phyloP scores from a whole-genome alignment of 2,329 filamentous ascomycete species.

The Massarina eburnea region DNA sequence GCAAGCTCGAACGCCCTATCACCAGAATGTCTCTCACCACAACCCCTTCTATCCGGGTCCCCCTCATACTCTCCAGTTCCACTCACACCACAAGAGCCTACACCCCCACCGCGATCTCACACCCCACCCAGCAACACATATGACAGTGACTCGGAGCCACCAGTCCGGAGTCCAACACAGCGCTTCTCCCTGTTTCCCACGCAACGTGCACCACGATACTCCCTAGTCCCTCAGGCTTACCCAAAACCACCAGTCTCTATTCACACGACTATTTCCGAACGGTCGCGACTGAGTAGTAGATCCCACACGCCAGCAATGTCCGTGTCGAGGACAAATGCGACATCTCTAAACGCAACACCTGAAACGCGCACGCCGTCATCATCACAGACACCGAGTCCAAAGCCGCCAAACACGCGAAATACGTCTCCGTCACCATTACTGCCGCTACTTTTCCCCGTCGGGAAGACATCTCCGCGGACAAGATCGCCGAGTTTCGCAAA shows the following conservation, averaged over 20 bases:
- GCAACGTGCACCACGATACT: conserved; percentile 6
- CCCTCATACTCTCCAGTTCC: conserved; percentile 5
- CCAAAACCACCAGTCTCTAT: conserved; percentile 4
- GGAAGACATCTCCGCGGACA: background rate
- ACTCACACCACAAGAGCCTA: conserved; percentile 13
- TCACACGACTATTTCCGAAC: conserved; percentile 1
- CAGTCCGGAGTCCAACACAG: conserved; percentile 5
- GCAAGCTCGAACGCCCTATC: conserved; percentile 31
- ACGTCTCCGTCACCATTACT: background rate
- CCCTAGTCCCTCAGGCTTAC: conserved; percentile 2
- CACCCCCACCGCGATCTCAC: conserved; percentile 16
- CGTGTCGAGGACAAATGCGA: conserved; percentile 9
- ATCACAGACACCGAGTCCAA: background rate
- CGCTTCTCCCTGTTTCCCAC: conserved; percentile 11
- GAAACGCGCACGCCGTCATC: conserved; percentile 7
- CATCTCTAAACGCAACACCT: background rate
- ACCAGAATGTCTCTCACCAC: conserved; percentile 24
- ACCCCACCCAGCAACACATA: conserved; percentile 10
- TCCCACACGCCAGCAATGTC: conserved; percentile 4
- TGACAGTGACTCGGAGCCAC: conserved; percentile 9
- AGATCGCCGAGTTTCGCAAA: conserved; percentile 3
- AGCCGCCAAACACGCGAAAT: background rate
- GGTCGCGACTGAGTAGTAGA: background rate
- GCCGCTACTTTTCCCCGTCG: background rate
- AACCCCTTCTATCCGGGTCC: conserved; percentile 21